These are phyloP conservation scores for Suillus lakei DNA, from an alignment of 768 basidiomycete genomes.

Conservation along the genomic window DNA sequence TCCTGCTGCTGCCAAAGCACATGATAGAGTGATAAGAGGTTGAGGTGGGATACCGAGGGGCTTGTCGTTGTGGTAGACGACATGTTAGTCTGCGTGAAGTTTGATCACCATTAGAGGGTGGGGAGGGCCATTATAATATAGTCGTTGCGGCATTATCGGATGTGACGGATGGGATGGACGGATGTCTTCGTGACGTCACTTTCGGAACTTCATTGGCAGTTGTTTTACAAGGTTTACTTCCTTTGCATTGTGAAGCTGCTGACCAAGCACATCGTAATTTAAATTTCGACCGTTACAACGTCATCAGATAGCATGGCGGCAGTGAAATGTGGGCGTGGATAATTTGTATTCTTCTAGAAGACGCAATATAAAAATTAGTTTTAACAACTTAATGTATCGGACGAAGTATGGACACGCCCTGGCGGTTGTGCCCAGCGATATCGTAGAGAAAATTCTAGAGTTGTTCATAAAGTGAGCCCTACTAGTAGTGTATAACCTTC, in stretches of 20 bases:
- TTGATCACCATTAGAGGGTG: neutral
- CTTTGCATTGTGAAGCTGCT: neutral
- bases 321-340: neutral
- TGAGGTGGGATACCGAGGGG: neutral
- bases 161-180: neutral
- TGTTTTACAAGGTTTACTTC: neutral
- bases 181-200: neutral
- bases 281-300: too few species aligned
- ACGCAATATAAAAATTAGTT: neutral
- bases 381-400: neutral
- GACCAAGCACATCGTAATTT: neutral
- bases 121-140: neutral
- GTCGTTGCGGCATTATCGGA: conserved; percentile 1
- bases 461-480: neutral
- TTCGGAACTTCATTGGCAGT: neutral
- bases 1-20: neutral
- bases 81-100: neutral
- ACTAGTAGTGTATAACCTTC: neutral
- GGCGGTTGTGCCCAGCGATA: neutral
- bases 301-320: neutral
- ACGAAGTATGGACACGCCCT: neutral
- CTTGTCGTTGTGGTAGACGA: neutral
- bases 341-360: neutral
- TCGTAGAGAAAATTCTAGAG: neutral
- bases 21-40: neutral